These are phyloP conservation scores for Xylaria sp. DNA, from an alignment of 2,329 filamentous ascomycete species.

Conservation along the genomic window DNA sequence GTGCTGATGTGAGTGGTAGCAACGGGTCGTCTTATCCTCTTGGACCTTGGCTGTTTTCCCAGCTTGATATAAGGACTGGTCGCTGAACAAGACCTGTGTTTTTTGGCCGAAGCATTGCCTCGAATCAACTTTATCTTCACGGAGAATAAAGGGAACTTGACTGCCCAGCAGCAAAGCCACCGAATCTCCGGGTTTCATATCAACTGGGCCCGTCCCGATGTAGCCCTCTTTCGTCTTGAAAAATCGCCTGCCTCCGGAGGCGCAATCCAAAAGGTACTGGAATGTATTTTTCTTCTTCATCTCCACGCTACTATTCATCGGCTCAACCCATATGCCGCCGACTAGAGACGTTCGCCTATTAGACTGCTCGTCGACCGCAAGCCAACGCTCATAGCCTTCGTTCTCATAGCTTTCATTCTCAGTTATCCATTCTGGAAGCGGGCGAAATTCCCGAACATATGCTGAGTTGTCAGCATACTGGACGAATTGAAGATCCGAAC, in stretches of 20 bases:
- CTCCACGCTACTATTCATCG: slow-evolving; percentile 21
- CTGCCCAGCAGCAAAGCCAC: slow-evolving; percentile 36
- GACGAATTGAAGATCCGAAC: slow-evolving; percentile 35
- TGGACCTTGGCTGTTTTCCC: slow-evolving; percentile 26
- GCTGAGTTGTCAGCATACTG: slow-evolving; percentile 20
- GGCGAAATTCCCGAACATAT: slow-evolving; percentile 34
- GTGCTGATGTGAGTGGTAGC: slow-evolving; percentile 21
- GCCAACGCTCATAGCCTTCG: slow-evolving; percentile 29
- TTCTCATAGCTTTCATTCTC: background rate
- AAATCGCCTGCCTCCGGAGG: slow-evolving; percentile 38
- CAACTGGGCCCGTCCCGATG: slow-evolving; percentile 36
- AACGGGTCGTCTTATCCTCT: slow-evolving; percentile 9
- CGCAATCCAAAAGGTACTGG: slow-evolving; percentile 39
- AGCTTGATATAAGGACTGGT: slow-evolving; percentile 24
- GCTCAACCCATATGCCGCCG: slow-evolving; percentile 36
- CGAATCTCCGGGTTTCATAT: slow-evolving; percentile 29
- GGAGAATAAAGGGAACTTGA: slow-evolving; percentile 39
- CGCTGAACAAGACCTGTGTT: slow-evolving; percentile 32
- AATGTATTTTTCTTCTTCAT: slow-evolving; percentile 36
- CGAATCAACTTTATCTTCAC: background rate
- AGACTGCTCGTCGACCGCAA: slow-evolving; percentile 22
- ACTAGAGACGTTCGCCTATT: slow-evolving; percentile 36
- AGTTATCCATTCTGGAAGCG: slow-evolving; percentile 1
- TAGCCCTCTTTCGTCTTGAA: slow-evolving; percentile 37
- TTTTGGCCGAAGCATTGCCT: slow-evolving; percentile 25